phyloP scores from a whole-genome alignment of 2,329 filamentous ascomycete species.

The Exophiala oligosperma region DNA sequence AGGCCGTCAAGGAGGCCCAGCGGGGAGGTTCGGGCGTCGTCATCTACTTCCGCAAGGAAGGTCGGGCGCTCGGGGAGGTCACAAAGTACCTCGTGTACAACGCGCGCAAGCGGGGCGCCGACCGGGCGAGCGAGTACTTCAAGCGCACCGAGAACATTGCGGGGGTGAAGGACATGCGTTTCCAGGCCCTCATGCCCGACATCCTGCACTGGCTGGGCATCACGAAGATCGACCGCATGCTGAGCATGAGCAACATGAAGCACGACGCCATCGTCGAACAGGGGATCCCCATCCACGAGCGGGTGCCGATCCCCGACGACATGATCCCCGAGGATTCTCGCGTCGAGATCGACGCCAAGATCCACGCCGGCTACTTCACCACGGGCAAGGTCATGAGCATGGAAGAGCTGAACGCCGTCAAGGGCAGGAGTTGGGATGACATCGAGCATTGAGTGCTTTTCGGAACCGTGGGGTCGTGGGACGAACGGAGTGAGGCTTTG shows the following conservation, averaged over 20 bases:
- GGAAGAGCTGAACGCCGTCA: constrained; percentile 80
- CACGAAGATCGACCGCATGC: constrained; percentile 96
- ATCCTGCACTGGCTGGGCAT: constrained; percentile 98
- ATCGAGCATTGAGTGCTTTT: constrained; percentile 20
- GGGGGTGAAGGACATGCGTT: constrained; percentile 93
- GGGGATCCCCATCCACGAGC: constrained; percentile 74
- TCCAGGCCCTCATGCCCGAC: constrained; percentile 97
- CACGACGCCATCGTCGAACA: constrained; percentile 53
- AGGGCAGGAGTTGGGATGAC: constrained; percentile 72
- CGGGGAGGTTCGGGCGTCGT: constrained; percentile 91
- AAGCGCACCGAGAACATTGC: constrained; percentile 97
- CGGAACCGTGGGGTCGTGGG: no score
- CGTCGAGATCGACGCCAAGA: constrained; percentile 99
- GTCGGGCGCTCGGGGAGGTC: constrained; percentile 89
- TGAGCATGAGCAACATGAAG: constrained; percentile 89
- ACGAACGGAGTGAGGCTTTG: no score
- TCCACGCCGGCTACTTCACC: constrained; percentile 86
- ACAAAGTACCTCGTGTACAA: constrained; percentile 77
- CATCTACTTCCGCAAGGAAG: constrained; percentile 98
- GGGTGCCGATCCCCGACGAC: constrained; percentile 87
- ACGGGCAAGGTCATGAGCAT: constrained; percentile 85
- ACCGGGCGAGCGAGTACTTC: constrained; percentile 84
- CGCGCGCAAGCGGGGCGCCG: constrained; percentile 44
- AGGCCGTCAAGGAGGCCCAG: constrained; percentile 96
- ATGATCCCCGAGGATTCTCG: constrained; percentile 92